Percentiles rank a stretch among this genome's conserved stretches.
phyloP scores from a whole-genome alignment of 768 basidiomycete genomes.

The Strobilomyces confusus region DNA sequence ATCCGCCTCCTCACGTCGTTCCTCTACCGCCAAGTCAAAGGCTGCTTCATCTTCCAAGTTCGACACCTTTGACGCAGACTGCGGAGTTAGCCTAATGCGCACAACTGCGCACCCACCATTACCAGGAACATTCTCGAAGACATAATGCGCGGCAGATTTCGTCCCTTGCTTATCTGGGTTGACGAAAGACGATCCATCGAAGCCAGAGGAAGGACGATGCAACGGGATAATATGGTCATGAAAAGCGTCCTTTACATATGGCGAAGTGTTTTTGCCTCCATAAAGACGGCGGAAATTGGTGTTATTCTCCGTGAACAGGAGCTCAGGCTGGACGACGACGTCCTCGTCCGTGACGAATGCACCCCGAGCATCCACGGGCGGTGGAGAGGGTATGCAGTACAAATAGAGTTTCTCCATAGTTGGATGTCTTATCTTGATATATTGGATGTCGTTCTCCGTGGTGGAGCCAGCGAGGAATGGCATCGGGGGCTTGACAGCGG shows the following conservation, averaged over 20 bases:
- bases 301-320: constrained; percentile 96
- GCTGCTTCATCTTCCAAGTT: constrained; percentile 80
- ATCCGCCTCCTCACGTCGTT: constrained; percentile 88
- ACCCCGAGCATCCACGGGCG: constrained; percentile 75
- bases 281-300: constrained; percentile 94
- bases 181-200: constrained; percentile 46
- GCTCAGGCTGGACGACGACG: constrained; percentile 61
- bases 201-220: constrained; percentile 56
- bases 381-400: constrained; percentile 89
- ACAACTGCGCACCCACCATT: constrained; percentile 94
- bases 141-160: constrained; percentile 90
- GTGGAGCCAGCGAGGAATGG: constrained; percentile 54
- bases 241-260: constrained; percentile 94
- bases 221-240: constrained; percentile 93
- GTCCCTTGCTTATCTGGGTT: constrained; percentile 88
- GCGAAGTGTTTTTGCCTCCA: constrained; percentile 76
- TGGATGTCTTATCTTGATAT: constrained; percentile 70
- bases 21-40: constrained; percentile 89
- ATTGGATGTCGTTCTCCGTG: constrained; percentile 48
- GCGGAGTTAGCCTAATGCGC: constrained; percentile 85
- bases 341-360: constrained; percentile 61
- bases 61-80: constrained; percentile 68
- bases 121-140: constrained; percentile 81
- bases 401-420: constrained; percentile 73
- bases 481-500: constrained; percentile 58